phyloP scores from a whole-genome alignment of 2,329 filamentous ascomycete genomes.

The Rutstroemia sp. region DNA sequence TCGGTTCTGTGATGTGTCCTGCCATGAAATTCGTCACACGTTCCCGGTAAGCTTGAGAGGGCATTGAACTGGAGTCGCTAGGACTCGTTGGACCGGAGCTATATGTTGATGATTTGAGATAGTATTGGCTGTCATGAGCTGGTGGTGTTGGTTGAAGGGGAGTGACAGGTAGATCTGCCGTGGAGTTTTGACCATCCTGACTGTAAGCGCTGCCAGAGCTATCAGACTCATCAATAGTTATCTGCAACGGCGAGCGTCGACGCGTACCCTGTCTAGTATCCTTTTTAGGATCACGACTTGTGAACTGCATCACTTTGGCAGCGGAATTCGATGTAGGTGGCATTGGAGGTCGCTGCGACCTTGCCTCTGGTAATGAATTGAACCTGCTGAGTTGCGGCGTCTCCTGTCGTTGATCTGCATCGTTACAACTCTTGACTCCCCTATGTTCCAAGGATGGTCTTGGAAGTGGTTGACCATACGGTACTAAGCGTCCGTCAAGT shows the following conservation, averaged over 20 bases:
- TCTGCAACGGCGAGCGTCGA: background rate
- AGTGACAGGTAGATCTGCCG: background rate
- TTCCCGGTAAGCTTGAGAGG: slow-evolving; percentile 3
- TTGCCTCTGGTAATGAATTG: slow-evolving; percentile 1
- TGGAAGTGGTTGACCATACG: slow-evolving; percentile 4
- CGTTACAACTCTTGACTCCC: background rate
- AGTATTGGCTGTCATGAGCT: background rate
- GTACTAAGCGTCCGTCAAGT: slow-evolving; percentile 1
- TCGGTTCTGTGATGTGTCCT: background rate
- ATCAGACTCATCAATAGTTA: slow-evolving; percentile 1
- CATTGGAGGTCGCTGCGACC: background rate
- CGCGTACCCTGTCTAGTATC: background rate
- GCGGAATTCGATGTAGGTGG: slow-evolving; percentile 14
- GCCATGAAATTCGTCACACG: background rate
- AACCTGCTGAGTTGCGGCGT: background rate
- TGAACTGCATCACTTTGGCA: slow-evolving; percentile 19
- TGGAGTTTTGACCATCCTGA: background rate
- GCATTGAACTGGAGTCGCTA: background rate
- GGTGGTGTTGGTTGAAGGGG: background rate
- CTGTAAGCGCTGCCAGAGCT: slow-evolving; percentile 7
- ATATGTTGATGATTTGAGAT: background rate
- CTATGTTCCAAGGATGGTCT: background rate
- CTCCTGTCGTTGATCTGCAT: background rate
- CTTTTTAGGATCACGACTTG: slow-evolving; percentile 14
- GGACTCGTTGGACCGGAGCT: background rate